Evolutionary conservation across 257 asterid genomes (phyloP).

Genomic region (Fraxinus excelsior): DNA sequence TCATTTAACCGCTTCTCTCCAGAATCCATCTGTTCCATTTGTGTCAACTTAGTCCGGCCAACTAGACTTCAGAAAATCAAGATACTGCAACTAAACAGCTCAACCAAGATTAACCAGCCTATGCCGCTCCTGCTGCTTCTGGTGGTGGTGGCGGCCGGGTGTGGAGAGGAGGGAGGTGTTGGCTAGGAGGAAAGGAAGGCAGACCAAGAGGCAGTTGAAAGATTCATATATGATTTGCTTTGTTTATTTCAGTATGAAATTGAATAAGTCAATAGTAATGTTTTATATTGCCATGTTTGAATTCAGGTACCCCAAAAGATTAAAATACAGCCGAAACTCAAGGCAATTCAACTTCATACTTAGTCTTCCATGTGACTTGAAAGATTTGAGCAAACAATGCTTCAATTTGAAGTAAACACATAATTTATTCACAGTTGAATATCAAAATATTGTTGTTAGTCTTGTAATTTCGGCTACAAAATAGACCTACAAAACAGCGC

Average conservation of each 20-base stretch:
- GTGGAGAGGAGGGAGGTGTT: background rate
- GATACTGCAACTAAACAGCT: background rate
- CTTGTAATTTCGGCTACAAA: background rate
- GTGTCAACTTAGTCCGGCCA: background rate
- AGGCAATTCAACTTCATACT: background rate
- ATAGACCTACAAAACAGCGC: background rate
- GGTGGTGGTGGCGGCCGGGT: too few species aligned
- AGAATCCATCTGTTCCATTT: conserved; percentile 36
- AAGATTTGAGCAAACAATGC: background rate
- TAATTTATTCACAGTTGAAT: background rate
- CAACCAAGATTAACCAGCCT: background rate
- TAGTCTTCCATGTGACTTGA: background rate
- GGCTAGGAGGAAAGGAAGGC: background rate
- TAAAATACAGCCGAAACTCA: too few species aligned
- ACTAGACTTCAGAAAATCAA: background rate
- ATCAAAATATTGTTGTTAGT: background rate
- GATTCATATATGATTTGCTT: background rate
- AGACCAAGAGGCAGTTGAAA: background rate
- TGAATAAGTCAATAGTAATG: background rate
- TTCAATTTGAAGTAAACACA: background rate
- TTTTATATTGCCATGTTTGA: background rate
- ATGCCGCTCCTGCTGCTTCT: background rate
- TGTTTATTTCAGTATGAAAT: background rate
- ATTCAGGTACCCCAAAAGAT: background rate
- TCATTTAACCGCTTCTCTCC: conserved; percentile 50